phyloP scores from a whole-genome alignment of 2,329 filamentous ascomycete species.

The Penicillium thymicola region DNA sequence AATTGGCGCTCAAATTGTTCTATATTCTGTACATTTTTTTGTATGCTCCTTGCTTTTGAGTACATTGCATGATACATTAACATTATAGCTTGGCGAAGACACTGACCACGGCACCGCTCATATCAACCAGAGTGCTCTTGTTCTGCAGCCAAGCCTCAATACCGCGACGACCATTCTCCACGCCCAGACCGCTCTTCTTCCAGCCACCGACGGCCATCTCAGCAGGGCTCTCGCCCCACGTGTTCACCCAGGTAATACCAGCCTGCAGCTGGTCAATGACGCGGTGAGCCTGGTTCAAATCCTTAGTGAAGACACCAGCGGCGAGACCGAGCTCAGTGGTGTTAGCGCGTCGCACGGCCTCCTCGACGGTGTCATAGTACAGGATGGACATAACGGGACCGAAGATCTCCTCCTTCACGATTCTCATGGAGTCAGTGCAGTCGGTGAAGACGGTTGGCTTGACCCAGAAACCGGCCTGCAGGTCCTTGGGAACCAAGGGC shows the following conservation, averaged over 20 bases:
- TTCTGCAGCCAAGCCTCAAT: constrained; percentile 80
- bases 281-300: constrained; percentile 70
- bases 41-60: not conserved
- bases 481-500: constrained; percentile 51
- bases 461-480: constrained; percentile 74
- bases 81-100: constrained; percentile 69
- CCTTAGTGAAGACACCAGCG: constrained; percentile 75
- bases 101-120: constrained; percentile 66
- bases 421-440: constrained; percentile 78
- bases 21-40: not conserved
- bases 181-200: constrained; percentile 84
- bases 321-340: constrained; percentile 74
- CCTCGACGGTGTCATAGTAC: constrained; percentile 66
- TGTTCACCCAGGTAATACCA: constrained; percentile 89
- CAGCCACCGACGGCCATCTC: constrained; percentile 92
- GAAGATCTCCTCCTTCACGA: constrained; percentile 81
- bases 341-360: constrained; percentile 71
- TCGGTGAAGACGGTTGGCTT: constrained; percentile 80
- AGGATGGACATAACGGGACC: constrained; percentile 83
- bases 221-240: constrained; percentile 86
- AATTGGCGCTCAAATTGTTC: not conserved
- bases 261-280: constrained; percentile 70
- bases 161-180: constrained; percentile 79
- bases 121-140: constrained; percentile 84
- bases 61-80: constrained; percentile 7